Evolutionary conservation across 208 protist genomes (phyloP), one percentile per base, ranked within the genome.

Genomic region (Paratrypanosoma confusum): DNA sequence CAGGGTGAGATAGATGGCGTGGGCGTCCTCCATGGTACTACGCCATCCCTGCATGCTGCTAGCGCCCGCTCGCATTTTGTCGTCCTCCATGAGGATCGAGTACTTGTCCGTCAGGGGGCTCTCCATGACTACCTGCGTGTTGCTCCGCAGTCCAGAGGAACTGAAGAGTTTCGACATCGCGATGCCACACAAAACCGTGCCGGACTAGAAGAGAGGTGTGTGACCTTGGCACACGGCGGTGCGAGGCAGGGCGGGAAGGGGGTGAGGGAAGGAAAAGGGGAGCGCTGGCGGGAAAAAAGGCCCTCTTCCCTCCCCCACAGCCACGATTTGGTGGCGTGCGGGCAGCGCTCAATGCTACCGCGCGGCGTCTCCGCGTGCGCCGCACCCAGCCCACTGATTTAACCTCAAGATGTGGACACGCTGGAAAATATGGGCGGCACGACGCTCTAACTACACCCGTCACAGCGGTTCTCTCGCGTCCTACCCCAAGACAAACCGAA

Each of bases 21-120:
- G 83, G 21, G 83, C 83, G 53, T 93, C 83, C 41, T 93, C 79
- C 83, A 93, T 93, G 2, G 77, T 93, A 40, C 74, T 89, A 51
- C 83, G 52, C 83, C 83, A 93, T 11, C 83, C 83, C 40, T 93
- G 83, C 83, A 93, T 93, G 50, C 83, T 90, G 48, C 79, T 93
- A 22, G 83, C 80, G 16, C 83, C 83, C n/a, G 70, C 77, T 3
- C 79, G 72, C 13, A 89, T 40, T 38, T 93, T 93, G 55, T 93
- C 83, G 60, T 93, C 83, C 39, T 93, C 79, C 74, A 93, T 89
- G 23, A 93, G 52, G 37, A 93, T 85, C 5, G 83, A 89, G 50
- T 93, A 93, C 51, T 93, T 93, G 18, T 93, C 83, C 46, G 53
- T 78, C 5, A 89, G 67, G 36, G 83, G 83, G 20, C 65, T 65